Base-by-base conservation (phyloP, 2,329 filamentous ascomycete genomes). In the Trichoderma atrobrunneum region DNA sequence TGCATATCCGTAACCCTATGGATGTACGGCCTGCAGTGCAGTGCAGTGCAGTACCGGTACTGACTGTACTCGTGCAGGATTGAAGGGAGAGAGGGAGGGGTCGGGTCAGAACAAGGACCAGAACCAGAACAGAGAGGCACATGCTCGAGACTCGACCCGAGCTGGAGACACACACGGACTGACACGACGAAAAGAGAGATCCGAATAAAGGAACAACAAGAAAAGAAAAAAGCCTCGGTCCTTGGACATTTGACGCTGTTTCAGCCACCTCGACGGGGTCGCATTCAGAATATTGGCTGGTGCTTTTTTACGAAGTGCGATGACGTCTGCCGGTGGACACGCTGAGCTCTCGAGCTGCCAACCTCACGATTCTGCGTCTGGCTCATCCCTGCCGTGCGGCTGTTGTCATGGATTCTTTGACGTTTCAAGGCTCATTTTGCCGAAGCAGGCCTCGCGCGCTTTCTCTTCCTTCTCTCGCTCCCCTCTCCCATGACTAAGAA, bases 341-440 rank as follows among this genome's bases (percentile, higher is more conserved):
- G n/a, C 63, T 34, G 61, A 21, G 10, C n/a, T 61, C 36, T 36
- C 32, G 32, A 21, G n/a, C 34, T 43, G 48, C 64, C 64, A 59
- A 30, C 51, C 51, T 67, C 32, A 32, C 54, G 64, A 67, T 67
- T 57, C 30, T 56, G 63, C n/a, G 48, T 36, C 10, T 30, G 26
- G 26, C 48, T 7, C 51, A 36, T 51, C 64, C 64, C 34, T 67
- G 64, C 56, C 18, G 56, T 67, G 64, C 64, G 64, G 64, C 64
- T 67, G 64, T 68, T 68, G 54, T 32, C 24, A 59, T 68, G 65
- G 51, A 39, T 39, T 60, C 36, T n/a, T 67, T 59, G 51, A 59
- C 32, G 64, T 67, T 67, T 59, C 64, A 67, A 59, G 51, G 64
- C 34, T 36, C 51, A 67, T 67, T 67, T 67, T 67, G 64, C 64